Evolutionary conservation across 1,139 yeast genomes (phyloP).

Genomic region (Lodderomyces margitis): DNA sequence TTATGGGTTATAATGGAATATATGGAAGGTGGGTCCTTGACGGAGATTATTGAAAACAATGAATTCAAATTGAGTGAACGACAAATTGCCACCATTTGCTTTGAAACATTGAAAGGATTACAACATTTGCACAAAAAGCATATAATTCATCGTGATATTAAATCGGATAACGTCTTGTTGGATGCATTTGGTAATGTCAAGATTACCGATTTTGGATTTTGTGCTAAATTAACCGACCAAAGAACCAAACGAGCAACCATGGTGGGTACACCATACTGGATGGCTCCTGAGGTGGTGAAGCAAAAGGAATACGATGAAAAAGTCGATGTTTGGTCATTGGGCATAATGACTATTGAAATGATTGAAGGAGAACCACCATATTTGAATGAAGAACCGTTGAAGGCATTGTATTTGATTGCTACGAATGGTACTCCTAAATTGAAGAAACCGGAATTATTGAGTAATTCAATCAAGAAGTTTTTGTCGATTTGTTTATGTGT

Average conservation of each 20-base stretch:
- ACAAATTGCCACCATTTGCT: constrained; percentile 88
- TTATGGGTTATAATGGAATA: constrained; percentile 95
- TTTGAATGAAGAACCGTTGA: constrained; percentile 84
- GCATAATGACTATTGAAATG: constrained; percentile 98
- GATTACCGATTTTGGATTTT: constrained; percentile 96
- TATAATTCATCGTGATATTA: constrained; percentile 94
- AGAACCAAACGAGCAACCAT: constrained; percentile 93
- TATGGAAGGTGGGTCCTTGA: constrained; percentile 78
- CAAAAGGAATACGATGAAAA: constrained; percentile 96
- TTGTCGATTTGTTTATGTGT: constrained; percentile 92
- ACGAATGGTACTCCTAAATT: constrained; percentile 96
- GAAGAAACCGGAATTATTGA: constrained; percentile 78
- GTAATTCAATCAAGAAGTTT: constrained; percentile 80
- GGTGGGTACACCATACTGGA: constrained; percentile 99
- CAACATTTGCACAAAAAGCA: constrained; percentile 88
- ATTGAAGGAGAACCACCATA: constrained; percentile 98
- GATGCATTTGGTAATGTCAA: constrained; percentile 88
- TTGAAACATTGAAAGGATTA: constrained; percentile 87
- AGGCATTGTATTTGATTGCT: constrained; percentile 71
- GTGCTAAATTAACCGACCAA: constrained; percentile 93
- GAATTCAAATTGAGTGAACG: constrained; percentile 62
- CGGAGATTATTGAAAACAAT: constrained; percentile 87
- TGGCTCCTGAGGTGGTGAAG: constrained; percentile 99
- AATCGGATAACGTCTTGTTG: constrained; percentile 87
- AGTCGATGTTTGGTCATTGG: constrained; percentile 97